A percentile compares a stretch with the other conserved stretches of the same genome.
phyloP scores from a whole-genome alignment of 2,329 filamentous ascomycete species.

The Arthrocladium fulminans region DNA sequence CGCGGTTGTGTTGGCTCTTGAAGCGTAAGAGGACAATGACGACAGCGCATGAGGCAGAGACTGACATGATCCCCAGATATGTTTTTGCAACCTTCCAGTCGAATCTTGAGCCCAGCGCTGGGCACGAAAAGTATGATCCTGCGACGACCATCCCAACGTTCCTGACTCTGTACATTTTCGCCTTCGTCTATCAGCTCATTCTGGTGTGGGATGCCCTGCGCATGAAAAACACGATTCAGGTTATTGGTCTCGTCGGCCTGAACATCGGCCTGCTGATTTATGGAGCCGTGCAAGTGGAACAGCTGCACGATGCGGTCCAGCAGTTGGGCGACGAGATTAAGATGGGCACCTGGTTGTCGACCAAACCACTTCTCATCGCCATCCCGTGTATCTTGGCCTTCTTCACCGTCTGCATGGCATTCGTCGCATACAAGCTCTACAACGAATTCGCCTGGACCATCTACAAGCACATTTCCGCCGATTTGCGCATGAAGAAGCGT shows the following conservation, averaged over 20 bases:
- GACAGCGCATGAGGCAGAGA: not conserved
- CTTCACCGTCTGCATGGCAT: constrained; percentile 61
- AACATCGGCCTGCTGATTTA: constrained; percentile 90
- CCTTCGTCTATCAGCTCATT: constrained; percentile 83
- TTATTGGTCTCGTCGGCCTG: constrained; percentile 89
- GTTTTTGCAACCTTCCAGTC: constrained; percentile 79
- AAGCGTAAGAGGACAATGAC: constrained; percentile 57
- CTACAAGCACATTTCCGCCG: constrained; percentile 96
- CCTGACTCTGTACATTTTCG: constrained; percentile 92
- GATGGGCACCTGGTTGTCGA: constrained; percentile 47
- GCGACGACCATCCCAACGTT: constrained; percentile 78
- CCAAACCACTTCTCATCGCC: constrained; percentile 70
- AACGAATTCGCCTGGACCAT: constrained; percentile 99
- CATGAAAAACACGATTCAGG: constrained; percentile 95
- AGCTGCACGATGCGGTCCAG: constrained; percentile 67
- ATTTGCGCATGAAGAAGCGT: constrained; percentile 91
- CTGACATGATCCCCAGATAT: constrained; percentile 50
- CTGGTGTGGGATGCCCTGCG: constrained; percentile 89
- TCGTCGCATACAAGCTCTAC: constrained; percentile 88
- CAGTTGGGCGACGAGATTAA: constrained; percentile 46
- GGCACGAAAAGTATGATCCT: constrained; percentile 26
- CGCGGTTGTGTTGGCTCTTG: constrained; percentile 68
- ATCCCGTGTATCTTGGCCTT: constrained; percentile 77
- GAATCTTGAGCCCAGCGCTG: constrained; percentile 36
- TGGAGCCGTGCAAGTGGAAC: constrained; percentile 82